A percentile compares a stretch with the other conserved stretches of the same genome.
phyloP scores from a whole-genome alignment of 2,329 filamentous ascomycete species.

The Fusarium mundagurra region DNA sequence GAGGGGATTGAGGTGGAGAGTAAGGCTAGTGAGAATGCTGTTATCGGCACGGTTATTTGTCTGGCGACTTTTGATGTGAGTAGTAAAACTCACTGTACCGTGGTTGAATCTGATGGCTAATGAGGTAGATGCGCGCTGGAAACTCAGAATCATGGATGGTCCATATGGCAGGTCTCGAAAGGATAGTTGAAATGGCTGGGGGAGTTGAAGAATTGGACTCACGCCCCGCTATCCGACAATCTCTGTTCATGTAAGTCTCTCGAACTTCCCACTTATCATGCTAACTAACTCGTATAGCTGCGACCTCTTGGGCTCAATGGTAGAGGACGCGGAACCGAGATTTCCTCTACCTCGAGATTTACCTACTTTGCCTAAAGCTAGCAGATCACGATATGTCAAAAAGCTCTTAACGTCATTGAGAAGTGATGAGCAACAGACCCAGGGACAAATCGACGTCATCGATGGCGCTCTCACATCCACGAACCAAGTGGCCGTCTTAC shows the following conservation, averaged over 20 bases:
- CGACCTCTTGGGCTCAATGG: conserved; percentile 31
- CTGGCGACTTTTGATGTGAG: conserved; percentile 35
- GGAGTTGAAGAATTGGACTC: conserved; percentile 22
- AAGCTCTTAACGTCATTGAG: not conserved
- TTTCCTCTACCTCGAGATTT: not conserved
- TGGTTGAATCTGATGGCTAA: not conserved
- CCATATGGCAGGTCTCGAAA: conserved; percentile 29
- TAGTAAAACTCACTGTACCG: too few species aligned
- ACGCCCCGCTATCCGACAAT: conserved; percentile 12
- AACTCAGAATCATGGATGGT: conserved; percentile 27
- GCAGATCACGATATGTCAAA: not conserved
- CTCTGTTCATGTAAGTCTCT: conserved; percentile 27
- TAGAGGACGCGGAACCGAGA: conserved; percentile 18
- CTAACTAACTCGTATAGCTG: not conserved
- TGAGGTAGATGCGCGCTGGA: conserved; percentile 11
- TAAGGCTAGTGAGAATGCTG: not conserved
- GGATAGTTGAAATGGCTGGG: conserved; percentile 14
- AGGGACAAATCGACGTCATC: not conserved
- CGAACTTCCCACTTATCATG: fast-evolving
- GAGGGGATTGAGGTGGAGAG: not conserved
- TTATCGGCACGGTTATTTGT: conserved; percentile 34
- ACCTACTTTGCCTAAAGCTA: fast-evolving
- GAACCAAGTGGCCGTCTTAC: not conserved
- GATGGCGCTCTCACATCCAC: not conserved
- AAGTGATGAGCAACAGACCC: fast-evolving